Base-by-base conservation (phyloP, 2,329 filamentous ascomycete genomes). In the Aspergillus unguis region DNA sequence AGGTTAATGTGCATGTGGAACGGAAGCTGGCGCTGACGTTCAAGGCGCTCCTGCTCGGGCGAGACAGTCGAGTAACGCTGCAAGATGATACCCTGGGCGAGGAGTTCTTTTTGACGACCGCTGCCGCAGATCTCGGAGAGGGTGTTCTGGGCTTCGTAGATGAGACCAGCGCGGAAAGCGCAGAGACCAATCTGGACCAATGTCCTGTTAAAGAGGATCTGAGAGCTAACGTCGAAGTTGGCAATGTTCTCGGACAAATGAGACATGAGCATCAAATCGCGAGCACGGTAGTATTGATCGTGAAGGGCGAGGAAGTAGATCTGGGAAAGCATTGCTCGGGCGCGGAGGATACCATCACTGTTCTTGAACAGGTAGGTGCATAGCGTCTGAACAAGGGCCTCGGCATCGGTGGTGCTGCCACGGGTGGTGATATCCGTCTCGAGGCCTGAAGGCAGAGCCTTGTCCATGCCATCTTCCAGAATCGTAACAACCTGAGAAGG, bases 1-100 rank as follows among this genome's bases (percentile, higher is more conserved):
- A 99, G 83, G 80, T 99, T 99, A 81, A 99, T 99, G 82, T 99
- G 94, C 91, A 99, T 96, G 80, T 99, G 94, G 86, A 99, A 99
- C 35, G 94, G 94, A 62, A 99, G 83, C 77, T 99, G 94, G 65
- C 94, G 87, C 77, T 97, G 92, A 71, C 94, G 90, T 80, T 99
- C 94, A 36, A 97, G 83, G 61, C 92, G 89, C 79, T 99, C 94
- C 76, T 99, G 94, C 76, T 99, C 94, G 17, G 94, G 94, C 33
- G 92, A 94, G 57, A 99, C 94, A 68, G 96, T 92, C 66, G 85
- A 92, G 78, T 92, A 99, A 63, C 94, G 85, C 79, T 99, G 94
- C 73, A 99, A 94, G 80, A 97, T 96, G 58, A 99, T 90, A 73
- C 94, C 95, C 76, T 99, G 94, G 36, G 94, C 95, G 41, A 99